Evolutionary conservation across 768 basidiomycete genomes (phyloP), one percentile per base, ranked within the genome.

Genomic region (Agaricus bisporus): DNA sequence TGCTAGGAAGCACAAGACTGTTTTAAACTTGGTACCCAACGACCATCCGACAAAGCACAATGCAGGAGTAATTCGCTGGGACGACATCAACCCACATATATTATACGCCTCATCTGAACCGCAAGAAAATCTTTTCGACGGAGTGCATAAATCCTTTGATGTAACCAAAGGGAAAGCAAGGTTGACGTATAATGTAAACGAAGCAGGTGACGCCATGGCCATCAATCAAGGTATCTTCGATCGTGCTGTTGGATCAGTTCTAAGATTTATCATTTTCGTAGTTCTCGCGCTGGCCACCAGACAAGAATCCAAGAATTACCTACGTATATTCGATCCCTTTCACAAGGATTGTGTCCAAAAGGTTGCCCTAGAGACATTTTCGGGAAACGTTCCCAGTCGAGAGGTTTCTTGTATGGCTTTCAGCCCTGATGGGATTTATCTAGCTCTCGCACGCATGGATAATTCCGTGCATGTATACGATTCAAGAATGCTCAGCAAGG

Each of bases 381-480:
- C 61, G 3, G 17, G 20, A 18, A n/a, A 18, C 2, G 7, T 8
- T 50, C 6, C 38, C 56, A 28, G 56, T 66, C 5, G 68, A 62
- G 45, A 83, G 61, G 72, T 86, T 29, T 81, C 73, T 44, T 65
- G 64, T 48, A 72, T 77, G 12, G 59, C 67, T 1, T 84, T 81
- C 63, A 86, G 84, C 58, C 74, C 82, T 0, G 85, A 87, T 57
- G 77, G 77, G 9, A 66, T 80, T 3, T 80, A 81, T 58, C 70
- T 88, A 8, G 81, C 85, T 12, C 62, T 83, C 5, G 83, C 74
- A 3, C 74, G 84, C 41, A 78, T 66, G 41, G 84, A 88, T 61
- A 84, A 86, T 56, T 62, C 62, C 32, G 67, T 71, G 1, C 80
- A 86, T 51, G 64, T 89, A 3, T 88, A 88, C 56, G 86, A 89